A percentile compares a stretch with the other conserved stretches of the same genome.
These are phyloP conservation scores for Hexamita inflata DNA, from an alignment of 208 protist species.

Conservation along the genomic window DNA sequence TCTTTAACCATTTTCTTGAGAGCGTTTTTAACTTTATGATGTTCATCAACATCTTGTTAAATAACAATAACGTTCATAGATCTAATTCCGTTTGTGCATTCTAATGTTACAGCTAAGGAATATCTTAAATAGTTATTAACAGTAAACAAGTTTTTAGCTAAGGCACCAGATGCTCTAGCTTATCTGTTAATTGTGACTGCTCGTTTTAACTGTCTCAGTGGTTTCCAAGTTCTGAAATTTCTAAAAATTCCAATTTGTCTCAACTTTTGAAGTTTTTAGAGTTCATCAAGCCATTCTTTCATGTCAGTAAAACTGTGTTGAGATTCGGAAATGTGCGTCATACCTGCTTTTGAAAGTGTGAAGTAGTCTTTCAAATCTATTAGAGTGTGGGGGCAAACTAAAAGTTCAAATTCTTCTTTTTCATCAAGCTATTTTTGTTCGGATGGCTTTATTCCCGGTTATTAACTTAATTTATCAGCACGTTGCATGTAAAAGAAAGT, in stretches of 20 bases:
- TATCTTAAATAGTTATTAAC: background rate
- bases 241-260: constrained; percentile 5
- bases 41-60: background rate
- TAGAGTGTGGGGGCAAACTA: constrained; percentile 4
- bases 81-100: background rate
- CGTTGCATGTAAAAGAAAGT: too few relatives aligned
- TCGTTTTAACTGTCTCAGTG: background rate
- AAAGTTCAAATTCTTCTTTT: background rate
- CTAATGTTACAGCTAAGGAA: background rate
- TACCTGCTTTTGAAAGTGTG: background rate
- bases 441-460: too few relatives aligned
- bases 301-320: background rate
- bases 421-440: too few relatives aligned
- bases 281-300: constrained; percentile 22
- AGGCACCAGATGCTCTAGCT: background rate
- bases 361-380: background rate
- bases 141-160: background rate
- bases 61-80: background rate
- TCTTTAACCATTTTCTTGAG: background rate
- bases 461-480: too few relatives aligned
- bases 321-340: background rate
- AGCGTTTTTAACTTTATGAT: background rate
- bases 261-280: constrained; percentile 1
- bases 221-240: constrained; percentile 19
- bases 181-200: constrained; percentile 5